A percentile compares a stretch with the other conserved stretches of the same genome.
phyloP scores from a whole-genome alignment of 1,139 yeast genomes.

The Spencermartinsiella ligniputridi region DNA sequence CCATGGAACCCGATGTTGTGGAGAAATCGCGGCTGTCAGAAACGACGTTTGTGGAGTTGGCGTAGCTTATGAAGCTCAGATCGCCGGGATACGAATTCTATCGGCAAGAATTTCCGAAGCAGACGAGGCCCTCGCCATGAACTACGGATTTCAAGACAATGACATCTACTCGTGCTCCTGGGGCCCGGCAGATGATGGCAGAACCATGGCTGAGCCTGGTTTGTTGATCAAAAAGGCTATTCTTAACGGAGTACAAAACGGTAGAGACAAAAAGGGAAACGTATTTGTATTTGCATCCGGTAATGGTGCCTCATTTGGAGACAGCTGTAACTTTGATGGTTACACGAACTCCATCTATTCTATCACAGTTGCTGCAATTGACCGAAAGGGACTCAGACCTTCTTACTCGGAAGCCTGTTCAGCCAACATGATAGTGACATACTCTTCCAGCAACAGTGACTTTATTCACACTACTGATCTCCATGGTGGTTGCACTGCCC shows the following conservation, averaged over 20 bases:
- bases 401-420: slow-evolving; percentile 88
- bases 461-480: slow-evolving; percentile 90
- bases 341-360: slow-evolving; percentile 95
- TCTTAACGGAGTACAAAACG: slow-evolving; percentile 77
- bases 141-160: slow-evolving; percentile 70
- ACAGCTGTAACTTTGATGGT: slow-evolving; percentile 96
- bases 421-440: slow-evolving; percentile 94
- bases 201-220: slow-evolving; percentile 81
- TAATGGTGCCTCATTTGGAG: slow-evolving; percentile 79
- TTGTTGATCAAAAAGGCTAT: slow-evolving; percentile 73
- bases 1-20: slow-evolving; percentile 98
- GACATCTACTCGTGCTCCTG: slow-evolving; percentile 96
- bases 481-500: slow-evolving; percentile 57
- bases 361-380: slow-evolving; percentile 93
- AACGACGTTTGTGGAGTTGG: slow-evolving; percentile 93
- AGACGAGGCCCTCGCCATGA: slow-evolving; percentile 87
- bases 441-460: slow-evolving; percentile 87
- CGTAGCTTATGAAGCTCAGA: slow-evolving; percentile 81
- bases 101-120: slow-evolving; percentile 76
- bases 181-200: slow-evolving; percentile 98
- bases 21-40: slow-evolving; percentile 83
- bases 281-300: slow-evolving; percentile 96
- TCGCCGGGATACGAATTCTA: slow-evolving; percentile 85
- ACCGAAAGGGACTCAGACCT: slow-evolving; percentile 80
- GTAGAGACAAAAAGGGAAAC: slow-evolving; percentile 78